These are phyloP conservation scores for Rubroboletus satanas DNA, from an alignment of 768 basidiomycete genomes.

Conservation along the genomic window DNA sequence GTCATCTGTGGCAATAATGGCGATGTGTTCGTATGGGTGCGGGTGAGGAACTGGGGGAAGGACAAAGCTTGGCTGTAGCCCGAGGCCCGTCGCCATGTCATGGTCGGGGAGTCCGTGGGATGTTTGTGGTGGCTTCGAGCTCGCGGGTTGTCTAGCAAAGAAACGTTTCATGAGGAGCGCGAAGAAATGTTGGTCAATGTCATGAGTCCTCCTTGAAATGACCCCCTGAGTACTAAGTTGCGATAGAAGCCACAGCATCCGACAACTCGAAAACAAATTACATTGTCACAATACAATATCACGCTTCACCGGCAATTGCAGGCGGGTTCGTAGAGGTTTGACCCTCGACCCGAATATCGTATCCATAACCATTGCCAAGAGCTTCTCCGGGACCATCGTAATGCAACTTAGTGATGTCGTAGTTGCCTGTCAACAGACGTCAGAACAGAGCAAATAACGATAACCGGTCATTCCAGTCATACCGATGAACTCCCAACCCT, in stretches of 20 bases:
- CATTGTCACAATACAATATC: conserved; percentile 25
- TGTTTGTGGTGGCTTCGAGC: background rate
- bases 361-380: conserved; percentile 76
- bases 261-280: conserved; percentile 9
- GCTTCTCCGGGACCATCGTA: conserved; percentile 81
- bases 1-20: conserved; percentile 51
- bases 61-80: conserved; percentile 58
- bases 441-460: conserved; percentile 7
- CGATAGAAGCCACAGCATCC: conserved; percentile 1
- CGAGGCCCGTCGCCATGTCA: conserved; percentile 8
- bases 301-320: conserved; percentile 29
- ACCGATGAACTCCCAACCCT: conserved; percentile 97
- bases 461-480: conserved; percentile 24
- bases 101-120: background rate
- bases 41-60: conserved; percentile 75
- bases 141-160: conserved; percentile 22
- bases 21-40: conserved; percentile 64
- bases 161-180: conserved; percentile 30
- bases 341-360: conserved; percentile 64
- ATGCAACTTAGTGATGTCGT: conserved; percentile 86
- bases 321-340: conserved; percentile 52
- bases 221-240: background rate
- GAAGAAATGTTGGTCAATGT: background rate
- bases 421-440: conserved; percentile 61
- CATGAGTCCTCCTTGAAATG: background rate